Evolutionary conservation across 2,329 filamentous ascomycete species (phyloP).

Genomic region (Talaromyces sp.): DNA sequence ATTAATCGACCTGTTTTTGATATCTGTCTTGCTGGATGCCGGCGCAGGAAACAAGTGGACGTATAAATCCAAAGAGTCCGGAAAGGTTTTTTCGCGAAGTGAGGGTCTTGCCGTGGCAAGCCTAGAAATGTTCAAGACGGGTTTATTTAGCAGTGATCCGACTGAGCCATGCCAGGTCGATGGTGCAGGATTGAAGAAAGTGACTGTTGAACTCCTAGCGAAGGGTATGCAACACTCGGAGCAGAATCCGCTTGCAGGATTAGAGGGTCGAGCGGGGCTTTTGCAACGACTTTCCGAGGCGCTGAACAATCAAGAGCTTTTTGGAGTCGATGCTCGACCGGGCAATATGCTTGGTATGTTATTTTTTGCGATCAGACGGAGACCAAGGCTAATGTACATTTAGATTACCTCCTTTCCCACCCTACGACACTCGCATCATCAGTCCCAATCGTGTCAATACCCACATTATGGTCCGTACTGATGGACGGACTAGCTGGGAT

Average conservation of each 20-base stretch:
- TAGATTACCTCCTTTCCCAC: constrained; percentile 90
- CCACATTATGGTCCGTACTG: constrained; percentile 84
- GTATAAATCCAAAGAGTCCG: constrained; percentile 88
- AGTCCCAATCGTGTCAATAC: constrained; percentile 79
- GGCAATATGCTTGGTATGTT: constrained; percentile 84
- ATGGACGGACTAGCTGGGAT: constrained; percentile 83
- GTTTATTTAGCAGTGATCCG: constrained; percentile 79
- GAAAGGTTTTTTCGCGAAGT: constrained; percentile 75
- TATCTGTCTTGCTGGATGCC: constrained; percentile 61
- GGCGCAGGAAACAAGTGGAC: constrained; percentile 88
- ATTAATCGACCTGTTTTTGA: constrained; percentile 60
- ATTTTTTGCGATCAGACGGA: constrained; percentile 6
- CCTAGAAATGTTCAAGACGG: constrained; percentile 90
- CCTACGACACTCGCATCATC: constrained; percentile 85
- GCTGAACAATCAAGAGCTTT: constrained; percentile 75
- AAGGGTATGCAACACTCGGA: constrained; percentile 81
- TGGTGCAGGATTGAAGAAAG: constrained; percentile 68
- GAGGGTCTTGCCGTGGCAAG: constrained; percentile 79
- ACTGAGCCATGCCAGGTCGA: constrained; percentile 87
- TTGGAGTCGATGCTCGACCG: constrained; percentile 77
- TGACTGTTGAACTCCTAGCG: constrained; percentile 72
- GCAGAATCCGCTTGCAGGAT: constrained; percentile 75
- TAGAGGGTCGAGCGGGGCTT: constrained; percentile 79
- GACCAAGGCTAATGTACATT: not conserved
- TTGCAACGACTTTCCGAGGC: constrained; percentile 73